Base-by-base conservation (phyloP, 257 asterid genomes). In the Lycium ferocissimum region DNA sequence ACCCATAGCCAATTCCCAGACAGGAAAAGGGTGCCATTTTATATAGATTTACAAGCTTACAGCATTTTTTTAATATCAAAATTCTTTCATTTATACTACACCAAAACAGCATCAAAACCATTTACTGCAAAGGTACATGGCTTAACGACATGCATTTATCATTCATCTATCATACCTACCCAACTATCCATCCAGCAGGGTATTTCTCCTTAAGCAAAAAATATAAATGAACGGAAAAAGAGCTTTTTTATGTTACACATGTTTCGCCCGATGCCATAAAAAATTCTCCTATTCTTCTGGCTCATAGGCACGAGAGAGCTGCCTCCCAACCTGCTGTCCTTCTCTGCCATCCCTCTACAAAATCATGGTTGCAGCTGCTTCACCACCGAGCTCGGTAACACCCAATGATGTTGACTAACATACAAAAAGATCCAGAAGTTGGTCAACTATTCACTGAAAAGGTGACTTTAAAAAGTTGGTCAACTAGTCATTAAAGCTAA, bases 311-410 rank as follows among this genome's bases (percentile, higher is more conserved):
- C 78, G 26, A 70, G 78, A 38, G 54, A 70, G 20, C 82, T 76
- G 63, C 82, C 26, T 76, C 6, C 45, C 45, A 76, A 76, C 81
- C 58, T 49, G 81, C 10, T 53, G 10, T 53, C 18, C 13, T 53
- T 53, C 9, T 51, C 14, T 51, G 12, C 63, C 61, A 75, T 20
- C 20, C 61, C 62, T 22, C 43, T 75, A 40, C n/a, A 47, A 33
- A 56, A 12, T 75, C 61, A 75, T 75, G 61, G 80, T 47, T 47
- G 80, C 81, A 73, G 5, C 81, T 73, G 81, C 81, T 73, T 61
- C 81, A 47, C 81, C 81, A 73, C 15, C 47, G 12, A 53, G 17
- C 61, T 73, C 8, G 0, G 43, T 22, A 75, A 75, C 61, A 75
- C 43, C 81, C 81, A 75, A 20, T 47, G 81, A 49, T 49, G 81